Base-by-base conservation (phyloP, 2,329 filamentous ascomycete species). In the Hypoxylon sp. region DNA sequence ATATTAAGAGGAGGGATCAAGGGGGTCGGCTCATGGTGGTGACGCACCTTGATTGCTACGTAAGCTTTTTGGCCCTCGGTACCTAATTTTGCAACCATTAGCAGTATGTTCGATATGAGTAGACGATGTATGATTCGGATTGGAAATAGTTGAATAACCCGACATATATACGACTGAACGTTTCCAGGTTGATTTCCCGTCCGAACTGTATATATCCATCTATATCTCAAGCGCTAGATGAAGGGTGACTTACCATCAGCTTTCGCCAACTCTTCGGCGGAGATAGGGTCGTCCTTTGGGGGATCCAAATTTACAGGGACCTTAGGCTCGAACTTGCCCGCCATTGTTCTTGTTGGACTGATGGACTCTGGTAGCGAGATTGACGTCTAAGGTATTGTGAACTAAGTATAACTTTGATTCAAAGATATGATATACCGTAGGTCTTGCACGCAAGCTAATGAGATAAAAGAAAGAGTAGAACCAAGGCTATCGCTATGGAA, bases 241-340 rank as follows among this genome's bases (percentile, higher is more conserved):
- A 17, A 57, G 26, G 44, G 10, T 17, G 50, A 80, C 89, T 76
- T 85, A 97, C 96, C 96, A 78, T 96, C 89, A 74, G 93, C 94
- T 79, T 92, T 91, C 42, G 91, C 86, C 69, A 99, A 86, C 75
- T 95, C 90, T 65, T 96, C 92, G 1, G 86, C 77, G n/a, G 90
- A 90, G 75, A 99, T 98, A 39, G 88, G 87, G 76, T 98, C 94
- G 78, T 94, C 87, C 83, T 97, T 98, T 13, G 96, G 96, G 39
- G 94, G 91, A 64, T 91, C 86, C 66, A 99, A 88, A 63, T 90
- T 82, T 67, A 96, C 91, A 2, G 92, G 87, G 29, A 84, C 83
- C 81, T 96, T 97, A 47, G 94, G 93, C 78, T 92, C 91, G 75
- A 97, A 97, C 74, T 88, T 91, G 71, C 85, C 87, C 67, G 85